Conservation (phyloP, 352 stramenopile species). For the Phytophthora litchii region DNA sequence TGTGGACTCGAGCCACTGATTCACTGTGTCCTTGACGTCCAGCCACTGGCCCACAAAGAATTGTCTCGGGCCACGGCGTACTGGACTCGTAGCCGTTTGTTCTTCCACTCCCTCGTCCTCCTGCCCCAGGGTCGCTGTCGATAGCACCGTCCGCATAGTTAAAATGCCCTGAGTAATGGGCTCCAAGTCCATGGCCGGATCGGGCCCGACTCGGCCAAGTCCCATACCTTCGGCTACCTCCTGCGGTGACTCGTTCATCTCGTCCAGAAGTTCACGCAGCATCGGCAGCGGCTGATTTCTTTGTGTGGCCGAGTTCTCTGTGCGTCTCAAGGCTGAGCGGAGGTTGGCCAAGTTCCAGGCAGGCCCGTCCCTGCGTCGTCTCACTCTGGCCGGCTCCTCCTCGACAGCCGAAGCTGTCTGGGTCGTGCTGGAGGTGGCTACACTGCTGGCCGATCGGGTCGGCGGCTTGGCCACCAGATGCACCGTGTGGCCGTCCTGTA, state of each 20-base stretch:
- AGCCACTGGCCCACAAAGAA: conserved; percentile 96
- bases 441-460: background rate
- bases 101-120: conserved; percentile 5
- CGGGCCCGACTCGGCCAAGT: conserved; percentile 3
- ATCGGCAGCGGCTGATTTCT: conserved; percentile 35
- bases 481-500: conserved; percentile 93
- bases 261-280: conserved; percentile 47
- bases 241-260: conserved; percentile 35
- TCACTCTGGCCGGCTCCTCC: background rate
- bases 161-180: conserved; percentile 62
- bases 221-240: conserved; percentile 40
- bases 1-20: conserved; percentile 98
- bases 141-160: conserved; percentile 61
- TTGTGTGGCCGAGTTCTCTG: background rate
- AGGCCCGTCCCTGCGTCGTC: conserved; percentile 28
- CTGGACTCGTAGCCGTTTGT: conserved; percentile 2
- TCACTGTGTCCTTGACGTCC: conserved; percentile 97
- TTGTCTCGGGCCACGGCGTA: conserved; percentile 43
- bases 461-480: conserved; percentile 86
- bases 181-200: conserved; percentile 44
- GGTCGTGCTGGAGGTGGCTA: conserved; percentile 19
- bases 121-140: conserved; percentile 31
- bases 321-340: conserved; percentile 50
- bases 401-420: conserved; percentile 14
- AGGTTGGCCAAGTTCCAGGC: conserved; percentile 72